phyloP scores from a whole-genome alignment of 176 grass and related monocot genomes.

The Oryza punctata region DNA sequence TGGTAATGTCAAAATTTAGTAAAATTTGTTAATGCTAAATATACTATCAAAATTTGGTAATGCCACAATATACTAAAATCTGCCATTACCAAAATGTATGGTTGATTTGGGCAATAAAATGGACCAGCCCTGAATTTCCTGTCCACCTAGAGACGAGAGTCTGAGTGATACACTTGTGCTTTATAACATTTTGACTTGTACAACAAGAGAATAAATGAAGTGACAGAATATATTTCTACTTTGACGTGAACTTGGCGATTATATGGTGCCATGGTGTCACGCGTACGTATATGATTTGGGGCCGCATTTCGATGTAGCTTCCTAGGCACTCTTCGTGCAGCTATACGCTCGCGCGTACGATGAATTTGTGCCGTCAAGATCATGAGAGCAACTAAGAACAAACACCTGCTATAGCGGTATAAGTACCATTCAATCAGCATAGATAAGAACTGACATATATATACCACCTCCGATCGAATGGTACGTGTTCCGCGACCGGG shows the following conservation, averaged over 20 bases:
- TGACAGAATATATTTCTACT: conserved; percentile 13
- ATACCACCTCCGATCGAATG: background rate
- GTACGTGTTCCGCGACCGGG: background rate
- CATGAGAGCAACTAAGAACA: conserved; percentile 33
- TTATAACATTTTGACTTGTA: background rate
- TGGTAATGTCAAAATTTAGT: no score
- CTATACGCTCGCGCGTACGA: background rate
- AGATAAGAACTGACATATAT: conserved; percentile 18
- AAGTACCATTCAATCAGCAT: conserved; percentile 3
- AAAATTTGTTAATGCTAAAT: no score
- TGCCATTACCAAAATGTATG: no score
- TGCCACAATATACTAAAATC: no score
- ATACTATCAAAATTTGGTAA: no score
- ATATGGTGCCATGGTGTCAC: background rate
- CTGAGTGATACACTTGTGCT: background rate
- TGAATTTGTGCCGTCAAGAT: background rate
- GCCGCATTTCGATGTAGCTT: background rate
- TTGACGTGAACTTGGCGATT: background rate
- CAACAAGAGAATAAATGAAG: conserved; percentile 34
- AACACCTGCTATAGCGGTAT: background rate
- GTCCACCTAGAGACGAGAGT: background rate
- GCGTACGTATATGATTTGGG: background rate
- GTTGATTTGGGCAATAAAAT: no score
- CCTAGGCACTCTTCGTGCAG: background rate
- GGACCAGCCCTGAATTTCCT: background rate